A percentile compares a stretch with the other conserved stretches of the same genome.
These are phyloP conservation scores for Gryganskiella cystojenkinii DNA, from an alignment of 192 early-diverging fungal species.

Conservation along the genomic window DNA sequence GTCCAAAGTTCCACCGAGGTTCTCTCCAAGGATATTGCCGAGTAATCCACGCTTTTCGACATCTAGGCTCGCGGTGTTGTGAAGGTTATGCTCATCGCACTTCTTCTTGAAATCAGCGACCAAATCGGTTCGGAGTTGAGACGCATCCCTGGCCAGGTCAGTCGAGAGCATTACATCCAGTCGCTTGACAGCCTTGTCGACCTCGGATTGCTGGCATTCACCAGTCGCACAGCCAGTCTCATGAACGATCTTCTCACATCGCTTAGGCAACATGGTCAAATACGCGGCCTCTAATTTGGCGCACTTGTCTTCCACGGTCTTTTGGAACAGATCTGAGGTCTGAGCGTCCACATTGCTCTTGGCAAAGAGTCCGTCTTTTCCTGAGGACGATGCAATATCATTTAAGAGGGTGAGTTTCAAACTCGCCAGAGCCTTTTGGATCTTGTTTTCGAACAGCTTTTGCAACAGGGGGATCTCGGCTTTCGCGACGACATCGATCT, in stretches of 20 bases:
- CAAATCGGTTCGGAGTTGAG: constrained; percentile 1
- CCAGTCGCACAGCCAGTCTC: constrained; percentile 1
- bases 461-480: constrained; percentile 6
- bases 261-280: not conserved
- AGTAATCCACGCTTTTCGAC: constrained; percentile 20
- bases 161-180: constrained; percentile 27
- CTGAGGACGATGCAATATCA: not conserved
- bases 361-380: not conserved
- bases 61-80: not conserved
- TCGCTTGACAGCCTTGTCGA: constrained; percentile 3
- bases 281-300: not conserved
- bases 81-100: not conserved
- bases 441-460: constrained; percentile 6
- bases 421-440: constrained; percentile 4
- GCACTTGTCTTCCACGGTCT: constrained; percentile 3
- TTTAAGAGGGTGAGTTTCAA: constrained; percentile 1
- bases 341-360: not conserved
- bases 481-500: not conserved
- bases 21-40: not conserved
- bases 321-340: constrained; percentile 1
- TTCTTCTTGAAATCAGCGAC: constrained; percentile 1
- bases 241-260: not conserved
- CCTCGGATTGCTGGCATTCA: not conserved
- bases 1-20: constrained; percentile 4
- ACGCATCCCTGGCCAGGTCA: constrained; percentile 9